Conservation (phyloP, 352 stramenopile genomes). For the Pythium rishiriense region DNA sequence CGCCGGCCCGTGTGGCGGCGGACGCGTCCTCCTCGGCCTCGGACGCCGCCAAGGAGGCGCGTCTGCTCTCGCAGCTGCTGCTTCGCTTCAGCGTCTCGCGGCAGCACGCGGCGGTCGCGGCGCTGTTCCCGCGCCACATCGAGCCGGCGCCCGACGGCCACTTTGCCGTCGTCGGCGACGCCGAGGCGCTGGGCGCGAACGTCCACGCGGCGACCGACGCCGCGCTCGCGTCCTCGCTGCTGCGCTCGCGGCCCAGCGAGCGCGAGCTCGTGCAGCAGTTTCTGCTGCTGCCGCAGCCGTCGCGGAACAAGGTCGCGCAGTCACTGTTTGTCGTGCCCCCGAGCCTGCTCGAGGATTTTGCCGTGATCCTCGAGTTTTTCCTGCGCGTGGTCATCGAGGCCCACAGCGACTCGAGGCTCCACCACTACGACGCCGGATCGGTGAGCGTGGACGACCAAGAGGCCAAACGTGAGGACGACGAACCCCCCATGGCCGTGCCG, state of each 20-base stretch:
- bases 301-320: conserved; percentile 45
- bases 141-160: conserved; percentile 18
- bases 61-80: conserved; percentile 47
- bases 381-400: conserved; percentile 58
- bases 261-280: conserved; percentile 43
- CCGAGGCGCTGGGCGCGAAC: conserved; percentile 13
- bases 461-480: conserved; percentile 1
- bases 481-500: neutral
- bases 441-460: neutral
- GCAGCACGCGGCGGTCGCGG: conserved; percentile 26
- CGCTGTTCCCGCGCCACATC: conserved; percentile 24
- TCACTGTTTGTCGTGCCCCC: conserved; percentile 46
- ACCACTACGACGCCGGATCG: conserved; percentile 14
- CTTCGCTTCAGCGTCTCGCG: conserved; percentile 40
- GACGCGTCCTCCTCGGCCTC: too few relatives aligned
- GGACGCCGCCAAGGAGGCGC: conserved; percentile 33
- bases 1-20: too few relatives aligned
- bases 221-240: conserved; percentile 19
- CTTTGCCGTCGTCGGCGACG: conserved; percentile 13
- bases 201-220: conserved; percentile 24
- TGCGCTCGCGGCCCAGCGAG: conserved; percentile 30
- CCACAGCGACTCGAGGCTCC: conserved; percentile 35
- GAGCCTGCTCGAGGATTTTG: conserved; percentile 45
- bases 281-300: conserved; percentile 33
- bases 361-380: conserved; percentile 63